A percentile compares a stretch with the other conserved stretches of the same genome.
These are phyloP conservation scores for Aspergillus glaucus DNA, from an alignment of 2,329 filamentous ascomycete genomes.

Conservation along the genomic window DNA sequence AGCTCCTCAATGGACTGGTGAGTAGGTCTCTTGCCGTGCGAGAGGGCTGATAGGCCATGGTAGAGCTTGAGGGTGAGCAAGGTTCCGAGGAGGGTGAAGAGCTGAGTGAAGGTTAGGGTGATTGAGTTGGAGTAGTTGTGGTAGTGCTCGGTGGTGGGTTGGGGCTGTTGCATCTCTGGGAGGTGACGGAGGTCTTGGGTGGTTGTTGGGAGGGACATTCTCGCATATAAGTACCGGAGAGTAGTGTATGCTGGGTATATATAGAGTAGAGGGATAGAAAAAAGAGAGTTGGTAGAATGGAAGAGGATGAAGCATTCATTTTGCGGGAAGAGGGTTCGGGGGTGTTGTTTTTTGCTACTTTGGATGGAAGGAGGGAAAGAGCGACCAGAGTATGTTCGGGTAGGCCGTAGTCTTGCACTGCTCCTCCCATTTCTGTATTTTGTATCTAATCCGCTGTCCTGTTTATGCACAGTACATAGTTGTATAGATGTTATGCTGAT, in stretches of 20 bases:
- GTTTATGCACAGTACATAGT: no score
- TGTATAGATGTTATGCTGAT: no score
- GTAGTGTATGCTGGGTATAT: neutral
- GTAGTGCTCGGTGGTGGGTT: neutral
- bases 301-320: no score
- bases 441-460: no score
- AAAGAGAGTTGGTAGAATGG: neutral
- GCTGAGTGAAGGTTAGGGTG: neutral
- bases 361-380: no score
- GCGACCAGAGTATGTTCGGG: no score
- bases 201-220: conserved; percentile 2
- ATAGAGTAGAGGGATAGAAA: neutral
- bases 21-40: conserved; percentile 2
- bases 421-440: no score
- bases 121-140: neutral
- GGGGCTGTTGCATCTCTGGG: neutral
- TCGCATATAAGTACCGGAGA: neutral
- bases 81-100: neutral
- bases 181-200: neutral
- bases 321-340: no score
- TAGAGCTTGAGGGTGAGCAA: neutral
- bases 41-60: neutral
- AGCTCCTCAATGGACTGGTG: conserved; percentile 12
- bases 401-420: no score
- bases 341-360: no score